These are phyloP conservation scores for Tardiomyces digboiensis DNA, from an alignment of 1,139 yeast species.

Conservation along the genomic window DNA sequence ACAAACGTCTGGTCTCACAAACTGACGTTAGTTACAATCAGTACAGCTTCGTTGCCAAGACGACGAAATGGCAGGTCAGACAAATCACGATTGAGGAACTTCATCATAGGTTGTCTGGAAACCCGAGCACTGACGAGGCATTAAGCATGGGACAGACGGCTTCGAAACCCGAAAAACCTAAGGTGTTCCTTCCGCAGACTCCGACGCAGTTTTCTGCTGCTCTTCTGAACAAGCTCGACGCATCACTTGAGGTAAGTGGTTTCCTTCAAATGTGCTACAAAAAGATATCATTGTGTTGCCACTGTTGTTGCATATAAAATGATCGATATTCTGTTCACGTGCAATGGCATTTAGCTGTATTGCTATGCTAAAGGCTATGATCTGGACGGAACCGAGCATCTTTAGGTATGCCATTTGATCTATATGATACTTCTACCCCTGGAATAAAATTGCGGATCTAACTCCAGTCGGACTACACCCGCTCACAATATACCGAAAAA, in stretches of 20 bases:
- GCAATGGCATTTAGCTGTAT: not conserved
- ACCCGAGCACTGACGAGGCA: not conserved
- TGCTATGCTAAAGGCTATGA: not conserved
- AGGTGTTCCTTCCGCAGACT: slow-evolving; percentile 42
- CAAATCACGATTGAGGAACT: not conserved
- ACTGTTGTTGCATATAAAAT: too few relatives aligned
- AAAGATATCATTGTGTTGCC: too few relatives aligned
- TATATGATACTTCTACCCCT: slow-evolving; percentile 62
- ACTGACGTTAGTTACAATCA: too few relatives aligned
- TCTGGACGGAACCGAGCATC: slow-evolving; percentile 1
- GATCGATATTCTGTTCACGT: too few relatives aligned
- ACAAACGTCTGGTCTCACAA: too few relatives aligned
- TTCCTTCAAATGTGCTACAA: too few relatives aligned
- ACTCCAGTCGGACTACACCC: slow-evolving; percentile 72
- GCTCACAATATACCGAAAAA: slow-evolving; percentile 71
- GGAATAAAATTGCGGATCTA: slow-evolving; percentile 64
- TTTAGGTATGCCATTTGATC: slow-evolving; percentile 52
- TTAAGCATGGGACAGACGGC: slow-evolving; percentile 10
- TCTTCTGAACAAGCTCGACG: slow-evolving; percentile 59
- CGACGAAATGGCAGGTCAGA: too few relatives aligned
- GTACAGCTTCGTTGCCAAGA: too few relatives aligned
- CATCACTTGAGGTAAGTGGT: slow-evolving; percentile 53
- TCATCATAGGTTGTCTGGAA: not conserved
- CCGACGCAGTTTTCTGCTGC: slow-evolving; percentile 71
- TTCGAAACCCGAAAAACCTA: slow-evolving; percentile 12